Conservation (phyloP, 306 rosid genomes). For the Quillaja saponaria region DNA sequence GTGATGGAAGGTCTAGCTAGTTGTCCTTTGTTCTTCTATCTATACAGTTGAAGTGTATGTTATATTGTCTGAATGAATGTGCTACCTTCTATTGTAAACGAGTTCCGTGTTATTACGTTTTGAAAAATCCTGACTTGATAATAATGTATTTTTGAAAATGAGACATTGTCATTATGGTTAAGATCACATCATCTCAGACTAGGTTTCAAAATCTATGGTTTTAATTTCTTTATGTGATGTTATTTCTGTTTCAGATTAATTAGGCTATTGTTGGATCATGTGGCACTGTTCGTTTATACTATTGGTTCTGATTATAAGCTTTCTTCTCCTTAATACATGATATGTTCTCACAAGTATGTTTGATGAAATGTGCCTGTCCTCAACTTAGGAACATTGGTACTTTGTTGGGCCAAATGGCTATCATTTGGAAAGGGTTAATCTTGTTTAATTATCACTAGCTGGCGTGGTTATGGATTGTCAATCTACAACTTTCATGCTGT, state of each 20-base stretch:
- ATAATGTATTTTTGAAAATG: slow-evolving; percentile 33
- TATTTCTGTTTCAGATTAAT: slow-evolving; percentile 66
- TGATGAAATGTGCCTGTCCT: slow-evolving; percentile 20
- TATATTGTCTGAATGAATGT: slow-evolving; percentile 64
- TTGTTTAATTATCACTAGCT: slow-evolving; percentile 25
- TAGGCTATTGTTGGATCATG: slow-evolving; percentile 20
- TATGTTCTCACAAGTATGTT: slow-evolving; percentile 3
- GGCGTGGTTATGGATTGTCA: slow-evolving; percentile 24
- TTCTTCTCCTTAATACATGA: slow-evolving; percentile 21
- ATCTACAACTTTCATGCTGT: neutral
- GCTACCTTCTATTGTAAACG: slow-evolving; percentile 2
- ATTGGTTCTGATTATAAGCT: slow-evolving; percentile 7
- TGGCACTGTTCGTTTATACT: slow-evolving; percentile 22
- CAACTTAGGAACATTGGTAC: slow-evolving; percentile 1
- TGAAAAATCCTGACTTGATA: slow-evolving; percentile 22
- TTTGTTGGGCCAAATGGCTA: slow-evolving; percentile 20
- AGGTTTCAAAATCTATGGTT: slow-evolving; percentile 19
- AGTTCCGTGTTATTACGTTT: slow-evolving; percentile 25
- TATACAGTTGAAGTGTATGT: slow-evolving; percentile 62
- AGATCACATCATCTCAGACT: slow-evolving; percentile 14
- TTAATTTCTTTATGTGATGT: slow-evolving; percentile 33
- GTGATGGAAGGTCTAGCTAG: slow-evolving; percentile 23
- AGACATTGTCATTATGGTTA: slow-evolving; percentile 19
- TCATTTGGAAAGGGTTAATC: slow-evolving; percentile 23
- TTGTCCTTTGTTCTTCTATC: slow-evolving; percentile 18